Evolutionary conservation across 2,329 filamentous ascomycete genomes (phyloP).

Genomic region (Aspergillus fischeri): DNA sequence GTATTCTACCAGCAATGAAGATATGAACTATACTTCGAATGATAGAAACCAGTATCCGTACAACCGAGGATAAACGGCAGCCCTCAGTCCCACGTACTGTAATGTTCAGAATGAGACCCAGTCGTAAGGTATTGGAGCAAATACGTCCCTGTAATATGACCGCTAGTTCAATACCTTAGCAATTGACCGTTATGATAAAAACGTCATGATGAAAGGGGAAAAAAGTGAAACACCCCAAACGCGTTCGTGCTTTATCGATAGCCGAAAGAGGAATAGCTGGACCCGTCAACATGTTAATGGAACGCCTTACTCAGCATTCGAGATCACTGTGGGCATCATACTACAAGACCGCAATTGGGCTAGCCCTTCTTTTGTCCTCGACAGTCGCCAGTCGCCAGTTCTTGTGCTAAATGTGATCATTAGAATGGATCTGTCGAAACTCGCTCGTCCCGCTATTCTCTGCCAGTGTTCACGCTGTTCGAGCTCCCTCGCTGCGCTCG

Average conservation of each 20-base stretch:
- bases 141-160: too few species aligned
- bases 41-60: too few species aligned
- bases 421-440: constrained; percentile 33
- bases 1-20: too few species aligned
- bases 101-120: too few species aligned
- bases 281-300: constrained; percentile 15
- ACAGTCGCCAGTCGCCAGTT: neutral
- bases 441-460: constrained; percentile 36
- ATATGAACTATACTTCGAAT: too few species aligned
- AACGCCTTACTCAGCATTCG: constrained; percentile 27
- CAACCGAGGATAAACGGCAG: too few species aligned
- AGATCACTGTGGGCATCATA: constrained; percentile 21
- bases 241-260: constrained; percentile 17
- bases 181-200: neutral
- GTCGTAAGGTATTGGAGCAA: too few species aligned
- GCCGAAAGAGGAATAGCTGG: constrained; percentile 15
- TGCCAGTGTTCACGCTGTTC: constrained; percentile 37
- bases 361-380: constrained; percentile 11
- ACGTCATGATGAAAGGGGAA: constrained; percentile 7
- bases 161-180: too few species aligned
- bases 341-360: constrained; percentile 1
- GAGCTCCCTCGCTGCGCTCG: constrained; percentile 38
- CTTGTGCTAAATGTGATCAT: constrained; percentile 1
- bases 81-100: too few species aligned
- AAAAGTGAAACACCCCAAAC: constrained; percentile 4